These are phyloP conservation scores for Trametes gibbosa DNA, from an alignment of 768 basidiomycete species.

Conservation along the genomic window DNA sequence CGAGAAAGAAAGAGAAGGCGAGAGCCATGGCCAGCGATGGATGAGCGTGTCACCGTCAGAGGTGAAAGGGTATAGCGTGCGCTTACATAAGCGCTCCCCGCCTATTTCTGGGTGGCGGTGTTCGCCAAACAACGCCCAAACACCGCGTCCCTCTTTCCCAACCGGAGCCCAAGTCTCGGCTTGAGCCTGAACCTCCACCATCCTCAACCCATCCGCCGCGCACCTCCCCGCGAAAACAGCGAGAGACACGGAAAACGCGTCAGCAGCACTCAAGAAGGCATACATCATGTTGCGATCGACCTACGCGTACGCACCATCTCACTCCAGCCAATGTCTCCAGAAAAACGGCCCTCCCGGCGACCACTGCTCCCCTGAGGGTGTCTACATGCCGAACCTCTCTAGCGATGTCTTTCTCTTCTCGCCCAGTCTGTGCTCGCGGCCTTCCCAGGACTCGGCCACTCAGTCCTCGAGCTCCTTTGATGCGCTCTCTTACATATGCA, in stretches of 20 bases:
- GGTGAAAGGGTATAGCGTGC: conserved; percentile 9
- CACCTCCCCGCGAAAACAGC: background rate
- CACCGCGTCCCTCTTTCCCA: conserved; percentile 24
- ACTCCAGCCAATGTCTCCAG: background rate
- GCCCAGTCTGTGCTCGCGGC: conserved; percentile 4
- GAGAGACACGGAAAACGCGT: background rate
- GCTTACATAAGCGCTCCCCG: conserved; percentile 14
- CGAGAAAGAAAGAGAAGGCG: conserved; percentile 19
- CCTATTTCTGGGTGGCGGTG: conserved; percentile 11
- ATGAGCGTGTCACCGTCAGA: conserved; percentile 17
- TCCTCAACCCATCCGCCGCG: background rate
- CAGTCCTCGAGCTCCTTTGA: conserved; percentile 12
- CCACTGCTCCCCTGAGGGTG: background rate
- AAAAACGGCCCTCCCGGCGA: background rate
- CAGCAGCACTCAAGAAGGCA: background rate
- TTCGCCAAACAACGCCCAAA: conserved; percentile 25
- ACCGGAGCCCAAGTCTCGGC: too few relatives aligned
- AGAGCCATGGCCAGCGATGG: conserved; percentile 25
- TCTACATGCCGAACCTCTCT: background rate
- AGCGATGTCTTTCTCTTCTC: conserved; percentile 18
- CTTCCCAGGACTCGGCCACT: conserved; percentile 3
- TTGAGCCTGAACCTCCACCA: conserved; percentile 7
- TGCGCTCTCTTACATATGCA: conserved; percentile 12
- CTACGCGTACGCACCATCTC: background rate
- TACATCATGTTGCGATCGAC: background rate